Conservation (phyloP, 139 green algal species). For the Tetradesmus obliquus region DNA sequence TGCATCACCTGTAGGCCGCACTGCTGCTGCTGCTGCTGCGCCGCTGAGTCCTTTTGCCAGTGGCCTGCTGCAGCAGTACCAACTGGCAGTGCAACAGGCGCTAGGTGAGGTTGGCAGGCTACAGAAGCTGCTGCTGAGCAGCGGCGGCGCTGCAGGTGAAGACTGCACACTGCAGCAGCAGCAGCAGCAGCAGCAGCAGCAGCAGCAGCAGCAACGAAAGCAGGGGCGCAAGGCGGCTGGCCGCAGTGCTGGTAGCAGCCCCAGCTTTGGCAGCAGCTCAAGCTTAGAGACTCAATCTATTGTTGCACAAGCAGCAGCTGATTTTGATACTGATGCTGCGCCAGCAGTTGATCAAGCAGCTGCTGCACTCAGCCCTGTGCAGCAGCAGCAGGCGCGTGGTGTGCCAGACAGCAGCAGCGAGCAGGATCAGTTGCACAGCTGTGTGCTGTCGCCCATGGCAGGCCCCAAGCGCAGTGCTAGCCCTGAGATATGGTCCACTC, state of each 20-base stretch:
- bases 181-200: background rate
- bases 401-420: background rate
- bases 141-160: background rate
- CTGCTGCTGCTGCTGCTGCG: background rate
- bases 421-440: background rate
- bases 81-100: background rate
- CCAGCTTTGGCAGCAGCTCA: background rate
- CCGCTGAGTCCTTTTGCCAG: background rate
- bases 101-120: conserved; percentile 1
- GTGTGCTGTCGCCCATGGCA: background rate
- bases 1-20: background rate
- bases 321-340: background rate
- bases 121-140: background rate
- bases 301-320: background rate
- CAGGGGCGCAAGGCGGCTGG: background rate
- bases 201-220: background rate
- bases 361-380: background rate
- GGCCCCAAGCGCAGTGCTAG: background rate
- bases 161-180: background rate
- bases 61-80: conserved; percentile 20
- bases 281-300: background rate
- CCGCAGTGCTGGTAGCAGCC: background rate
- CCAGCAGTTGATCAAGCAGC: background rate
- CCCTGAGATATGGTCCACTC: background rate
- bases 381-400: background rate